A percentile compares a stretch with the other conserved stretches of the same genome.
These are phyloP conservation scores for Coccinonectria pachysandricola DNA, from an alignment of 2,329 filamentous ascomycete species.

Conservation along the genomic window DNA sequence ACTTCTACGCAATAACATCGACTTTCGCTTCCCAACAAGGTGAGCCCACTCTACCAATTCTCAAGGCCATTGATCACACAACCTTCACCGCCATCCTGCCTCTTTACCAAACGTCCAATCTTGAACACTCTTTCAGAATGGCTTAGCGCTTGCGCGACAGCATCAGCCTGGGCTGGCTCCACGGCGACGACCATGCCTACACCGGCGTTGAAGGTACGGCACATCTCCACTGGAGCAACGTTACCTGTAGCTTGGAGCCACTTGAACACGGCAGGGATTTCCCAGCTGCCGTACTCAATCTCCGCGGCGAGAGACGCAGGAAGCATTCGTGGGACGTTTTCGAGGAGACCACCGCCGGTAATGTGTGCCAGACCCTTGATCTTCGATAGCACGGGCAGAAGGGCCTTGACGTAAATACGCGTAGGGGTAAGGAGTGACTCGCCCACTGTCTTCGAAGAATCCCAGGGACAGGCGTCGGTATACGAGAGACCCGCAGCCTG, in stretches of 20 bases:
- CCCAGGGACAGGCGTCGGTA: constrained; percentile 68
- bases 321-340: constrained; percentile 93
- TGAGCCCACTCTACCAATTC: no score
- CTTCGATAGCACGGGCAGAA: constrained; percentile 57
- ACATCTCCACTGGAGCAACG: constrained; percentile 70
- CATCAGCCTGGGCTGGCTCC: constrained; percentile 48
- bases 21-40: no score
- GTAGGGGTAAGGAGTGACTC: constrained; percentile 78
- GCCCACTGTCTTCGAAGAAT: constrained; percentile 52
- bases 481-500: constrained; percentile 63
- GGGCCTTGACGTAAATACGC: constrained; percentile 79
- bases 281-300: constrained; percentile 69
- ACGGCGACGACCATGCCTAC: constrained; percentile 91
- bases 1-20: no score
- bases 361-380: constrained; percentile 95
- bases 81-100: constrained; percentile 29
- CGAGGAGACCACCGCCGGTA: constrained; percentile 82
- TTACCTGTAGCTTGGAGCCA: constrained; percentile 74
- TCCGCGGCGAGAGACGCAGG: constrained; percentile 68
- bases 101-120: constrained; percentile 61
- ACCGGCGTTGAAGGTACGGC: constrained; percentile 87
- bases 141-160: constrained; percentile 50
- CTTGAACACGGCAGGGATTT: constrained; percentile 66
- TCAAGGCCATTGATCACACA: no score
- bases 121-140: constrained; percentile 62